These are phyloP conservation scores for Marvania coccoides DNA, from an alignment of 139 green algal species.

Conservation along the genomic window DNA sequence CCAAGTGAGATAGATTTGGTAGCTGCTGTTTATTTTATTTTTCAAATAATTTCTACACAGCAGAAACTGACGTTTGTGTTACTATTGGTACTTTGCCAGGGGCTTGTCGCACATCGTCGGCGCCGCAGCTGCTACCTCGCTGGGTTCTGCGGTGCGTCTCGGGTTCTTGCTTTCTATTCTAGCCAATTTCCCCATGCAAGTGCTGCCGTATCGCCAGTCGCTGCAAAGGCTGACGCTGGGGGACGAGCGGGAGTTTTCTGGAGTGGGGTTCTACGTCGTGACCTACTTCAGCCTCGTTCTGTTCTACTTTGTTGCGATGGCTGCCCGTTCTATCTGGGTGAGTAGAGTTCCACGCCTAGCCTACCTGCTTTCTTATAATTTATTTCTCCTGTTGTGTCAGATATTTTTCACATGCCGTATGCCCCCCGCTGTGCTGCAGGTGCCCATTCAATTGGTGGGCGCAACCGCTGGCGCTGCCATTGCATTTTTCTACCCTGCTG, in stretches of 20 bases:
- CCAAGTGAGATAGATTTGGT: too few relatives aligned
- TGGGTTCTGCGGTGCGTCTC: constrained; percentile 6
- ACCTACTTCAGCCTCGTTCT: constrained; percentile 10
- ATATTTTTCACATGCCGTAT: too few relatives aligned
- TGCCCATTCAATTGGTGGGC: constrained; percentile 28
- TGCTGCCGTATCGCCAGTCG: constrained; percentile 12
- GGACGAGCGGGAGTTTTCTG: constrained; percentile 4
- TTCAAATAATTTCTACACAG: too few relatives aligned
- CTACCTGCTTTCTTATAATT: too few relatives aligned
- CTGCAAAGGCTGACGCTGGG: constrained; percentile 6
- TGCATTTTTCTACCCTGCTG: constrained; percentile 24
- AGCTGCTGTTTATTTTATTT: too few relatives aligned
- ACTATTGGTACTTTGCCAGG: too few relatives aligned
- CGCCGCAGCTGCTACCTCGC: neutral
- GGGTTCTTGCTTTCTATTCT: constrained; percentile 12
- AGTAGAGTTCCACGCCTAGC: neutral
- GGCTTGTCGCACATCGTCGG: constrained; percentile 5
- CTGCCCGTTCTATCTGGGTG: neutral
- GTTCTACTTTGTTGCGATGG: constrained; percentile 12
- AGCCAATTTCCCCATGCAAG: constrained; percentile 16
- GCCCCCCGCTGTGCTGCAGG: too few relatives aligned
- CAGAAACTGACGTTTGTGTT: too few relatives aligned
- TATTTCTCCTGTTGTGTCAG: too few relatives aligned
- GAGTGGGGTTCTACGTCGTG: constrained; percentile 12
- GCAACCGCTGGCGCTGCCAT: constrained; percentile 23